Conservation (phyloP, 164 flowering plant genomes). For the Annona cherimola region DNA sequence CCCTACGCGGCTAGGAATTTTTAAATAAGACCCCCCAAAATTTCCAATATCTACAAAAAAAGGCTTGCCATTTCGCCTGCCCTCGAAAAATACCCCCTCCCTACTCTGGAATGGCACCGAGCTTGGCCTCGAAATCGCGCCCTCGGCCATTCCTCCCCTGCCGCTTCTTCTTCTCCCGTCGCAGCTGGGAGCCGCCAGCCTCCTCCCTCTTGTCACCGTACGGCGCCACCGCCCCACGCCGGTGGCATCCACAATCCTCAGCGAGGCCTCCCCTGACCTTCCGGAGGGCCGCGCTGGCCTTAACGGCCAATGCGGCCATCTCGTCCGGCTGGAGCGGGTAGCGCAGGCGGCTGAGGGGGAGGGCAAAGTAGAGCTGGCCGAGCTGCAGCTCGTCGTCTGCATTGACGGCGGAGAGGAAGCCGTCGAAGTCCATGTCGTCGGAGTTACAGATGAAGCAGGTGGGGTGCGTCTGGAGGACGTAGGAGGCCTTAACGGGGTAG, state of each 20-base stretch:
- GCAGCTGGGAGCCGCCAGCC: background rate
- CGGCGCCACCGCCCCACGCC: constrained; percentile 6
- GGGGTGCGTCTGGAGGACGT: constrained; percentile 50
- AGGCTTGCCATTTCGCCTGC: background rate
- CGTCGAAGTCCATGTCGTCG: constrained; percentile 88
- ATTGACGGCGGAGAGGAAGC: constrained; percentile 45
- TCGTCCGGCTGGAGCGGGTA: constrained; percentile 54
- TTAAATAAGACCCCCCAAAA: background rate
- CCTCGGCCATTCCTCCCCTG: constrained; percentile 6
- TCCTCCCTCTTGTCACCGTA: background rate
- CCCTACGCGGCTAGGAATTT: background rate
- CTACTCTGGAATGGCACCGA: constrained; percentile 32
- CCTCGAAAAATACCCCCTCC: background rate
- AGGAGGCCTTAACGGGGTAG: constrained; percentile 64
- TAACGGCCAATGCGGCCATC: constrained; percentile 92
- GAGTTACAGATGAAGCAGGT: constrained; percentile 68
- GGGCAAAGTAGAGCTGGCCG: constrained; percentile 74
- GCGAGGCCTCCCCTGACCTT: constrained; percentile 8
- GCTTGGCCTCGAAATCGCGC: constrained; percentile 14
- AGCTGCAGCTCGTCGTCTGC: constrained; percentile 63
- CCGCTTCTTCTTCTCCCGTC: constrained; percentile 10
- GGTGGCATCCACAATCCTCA: constrained; percentile 7
- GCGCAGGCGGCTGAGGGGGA: constrained; percentile 47
- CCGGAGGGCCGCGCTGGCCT: constrained; percentile 59
- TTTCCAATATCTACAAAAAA: constrained; percentile 1